These are phyloP conservation scores for Ogataea pini DNA, from an alignment of 805 yeast genomes.

Conservation along the genomic window DNA sequence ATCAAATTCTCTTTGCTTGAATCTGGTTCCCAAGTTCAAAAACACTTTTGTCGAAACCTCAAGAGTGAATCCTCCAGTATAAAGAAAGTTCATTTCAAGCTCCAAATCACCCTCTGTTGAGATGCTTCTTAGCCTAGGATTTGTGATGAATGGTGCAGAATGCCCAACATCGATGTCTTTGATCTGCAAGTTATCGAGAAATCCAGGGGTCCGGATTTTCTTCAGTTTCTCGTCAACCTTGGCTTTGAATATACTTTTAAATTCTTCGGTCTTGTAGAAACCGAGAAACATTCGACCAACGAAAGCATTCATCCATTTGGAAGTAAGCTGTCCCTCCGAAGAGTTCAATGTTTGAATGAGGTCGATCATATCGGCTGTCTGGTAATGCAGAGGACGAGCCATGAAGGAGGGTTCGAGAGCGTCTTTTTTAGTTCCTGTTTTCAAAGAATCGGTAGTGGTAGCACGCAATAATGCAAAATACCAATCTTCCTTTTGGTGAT, in stretches of 20 bases:
- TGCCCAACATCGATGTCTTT: conserved; percentile 72
- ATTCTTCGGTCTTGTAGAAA: conserved; percentile 66
- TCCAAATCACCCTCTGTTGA: conserved; percentile 79
- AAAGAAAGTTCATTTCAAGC: conserved; percentile 60
- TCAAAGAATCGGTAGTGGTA: conserved; percentile 46
- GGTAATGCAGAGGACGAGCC: conserved; percentile 75
- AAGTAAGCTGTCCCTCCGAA: conserved; percentile 76
- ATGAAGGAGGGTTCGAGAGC: conserved; percentile 55
- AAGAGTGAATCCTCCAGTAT: conserved; percentile 73
- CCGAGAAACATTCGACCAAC: conserved; percentile 81
- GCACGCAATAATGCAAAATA: conserved; percentile 84
- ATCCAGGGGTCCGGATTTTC: conserved; percentile 83
- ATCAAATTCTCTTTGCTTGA: conserved; percentile 72
- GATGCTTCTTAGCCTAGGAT: conserved; percentile 66
- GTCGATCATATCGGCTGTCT: conserved; percentile 68
- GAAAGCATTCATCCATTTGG: conserved; percentile 89
- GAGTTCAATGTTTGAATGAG: conserved; percentile 78
- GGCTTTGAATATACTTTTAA: conserved; percentile 56
- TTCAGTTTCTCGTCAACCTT: conserved; percentile 71
- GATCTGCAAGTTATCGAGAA: conserved; percentile 79
- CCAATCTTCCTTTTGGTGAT: conserved; percentile 89
- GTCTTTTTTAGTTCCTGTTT: conserved; percentile 28
- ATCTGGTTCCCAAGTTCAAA: conserved; percentile 71
- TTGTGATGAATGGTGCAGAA: conserved; percentile 77
- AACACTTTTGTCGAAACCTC: conserved; percentile 80